Evolutionary conservation across 164 flowering plant genomes (phyloP).

Genomic region (Houttuynia cordata): DNA sequence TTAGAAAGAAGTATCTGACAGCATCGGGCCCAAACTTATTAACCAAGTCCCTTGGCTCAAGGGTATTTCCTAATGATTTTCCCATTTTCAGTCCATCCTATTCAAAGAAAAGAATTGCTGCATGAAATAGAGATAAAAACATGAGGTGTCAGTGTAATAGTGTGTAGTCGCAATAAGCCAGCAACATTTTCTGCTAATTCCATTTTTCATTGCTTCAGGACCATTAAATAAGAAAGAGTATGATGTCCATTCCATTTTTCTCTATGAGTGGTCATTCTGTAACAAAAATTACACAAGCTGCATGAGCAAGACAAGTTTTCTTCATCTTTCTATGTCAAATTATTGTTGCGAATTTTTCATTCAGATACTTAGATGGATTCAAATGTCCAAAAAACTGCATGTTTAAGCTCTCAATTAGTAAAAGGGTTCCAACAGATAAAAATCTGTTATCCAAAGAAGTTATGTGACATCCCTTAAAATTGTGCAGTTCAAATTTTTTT

Average conservation of each 20-base stretch:
- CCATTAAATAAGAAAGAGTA: neutral
- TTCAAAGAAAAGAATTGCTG: constrained; percentile 47
- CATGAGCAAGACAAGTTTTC: neutral
- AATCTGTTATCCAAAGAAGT: too few relatives aligned
- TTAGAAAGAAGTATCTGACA: constrained; percentile 87
- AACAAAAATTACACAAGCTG: neutral
- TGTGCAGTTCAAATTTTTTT: too few relatives aligned
- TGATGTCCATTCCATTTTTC: neutral
- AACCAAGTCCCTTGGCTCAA: constrained; percentile 91
- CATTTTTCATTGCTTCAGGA: neutral
- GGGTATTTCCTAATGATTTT: constrained; percentile 85
- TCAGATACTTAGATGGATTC: too few relatives aligned
- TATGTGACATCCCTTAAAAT: too few relatives aligned
- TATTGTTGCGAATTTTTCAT: too few relatives aligned
- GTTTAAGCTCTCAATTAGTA: too few relatives aligned
- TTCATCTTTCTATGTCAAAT: too few relatives aligned
- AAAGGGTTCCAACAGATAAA: too few relatives aligned
- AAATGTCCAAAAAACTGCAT: too few relatives aligned
- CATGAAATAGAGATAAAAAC: constrained; percentile 33
- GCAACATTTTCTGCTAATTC: neutral
- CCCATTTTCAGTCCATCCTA: constrained; percentile 99
- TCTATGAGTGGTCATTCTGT: neutral
- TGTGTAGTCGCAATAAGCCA: neutral
- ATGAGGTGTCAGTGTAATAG: neutral
- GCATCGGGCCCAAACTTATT: constrained; percentile 80